phyloP scores from a whole-genome alignment of 2,329 filamentous ascomycete genomes.

The Emmonsia crescens region DNA sequence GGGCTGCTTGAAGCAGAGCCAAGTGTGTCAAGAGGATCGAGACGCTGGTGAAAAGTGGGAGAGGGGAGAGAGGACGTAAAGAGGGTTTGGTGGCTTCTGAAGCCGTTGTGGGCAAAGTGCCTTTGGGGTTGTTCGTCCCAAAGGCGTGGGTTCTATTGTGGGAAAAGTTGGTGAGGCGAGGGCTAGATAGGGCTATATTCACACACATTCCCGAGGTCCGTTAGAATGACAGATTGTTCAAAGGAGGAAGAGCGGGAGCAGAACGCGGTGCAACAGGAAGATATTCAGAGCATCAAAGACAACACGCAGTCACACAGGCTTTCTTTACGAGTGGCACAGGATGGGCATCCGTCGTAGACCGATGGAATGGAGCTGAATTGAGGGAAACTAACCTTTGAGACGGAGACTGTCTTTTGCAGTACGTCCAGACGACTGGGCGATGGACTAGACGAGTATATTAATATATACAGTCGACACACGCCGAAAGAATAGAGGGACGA shows the following conservation, averaged over 20 bases:
- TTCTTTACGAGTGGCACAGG: background rate
- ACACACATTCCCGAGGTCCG: background rate
- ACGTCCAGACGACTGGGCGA: background rate
- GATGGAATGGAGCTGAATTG: background rate
- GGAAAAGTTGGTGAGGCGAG: background rate
- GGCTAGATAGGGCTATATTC: background rate
- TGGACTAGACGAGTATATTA: background rate
- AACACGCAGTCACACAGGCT: background rate
- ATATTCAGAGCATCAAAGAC: background rate
- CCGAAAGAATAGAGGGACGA: background rate
- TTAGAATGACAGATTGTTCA: background rate
- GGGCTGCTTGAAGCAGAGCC: constrained; percentile 29
- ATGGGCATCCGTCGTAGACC: background rate
- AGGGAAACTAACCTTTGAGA: background rate
- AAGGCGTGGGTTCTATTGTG: constrained; percentile 20
- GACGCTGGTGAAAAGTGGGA: constrained; percentile 29
- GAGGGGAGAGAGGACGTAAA: constrained; percentile 5
- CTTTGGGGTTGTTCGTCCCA: constrained; percentile 28
- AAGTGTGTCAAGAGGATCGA: constrained; percentile 39
- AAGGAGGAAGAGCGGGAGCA: background rate
- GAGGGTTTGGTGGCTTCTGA: constrained; percentile 20
- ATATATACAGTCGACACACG: background rate
- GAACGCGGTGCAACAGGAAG: background rate
- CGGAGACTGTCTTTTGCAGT: background rate
- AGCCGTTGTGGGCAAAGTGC: constrained; percentile 30